A percentile compares a stretch with the other conserved stretches of the same genome.
These are phyloP conservation scores for Exutisphaerella laricina DNA, from an alignment of 2,329 filamentous ascomycete genomes.

Conservation along the genomic window DNA sequence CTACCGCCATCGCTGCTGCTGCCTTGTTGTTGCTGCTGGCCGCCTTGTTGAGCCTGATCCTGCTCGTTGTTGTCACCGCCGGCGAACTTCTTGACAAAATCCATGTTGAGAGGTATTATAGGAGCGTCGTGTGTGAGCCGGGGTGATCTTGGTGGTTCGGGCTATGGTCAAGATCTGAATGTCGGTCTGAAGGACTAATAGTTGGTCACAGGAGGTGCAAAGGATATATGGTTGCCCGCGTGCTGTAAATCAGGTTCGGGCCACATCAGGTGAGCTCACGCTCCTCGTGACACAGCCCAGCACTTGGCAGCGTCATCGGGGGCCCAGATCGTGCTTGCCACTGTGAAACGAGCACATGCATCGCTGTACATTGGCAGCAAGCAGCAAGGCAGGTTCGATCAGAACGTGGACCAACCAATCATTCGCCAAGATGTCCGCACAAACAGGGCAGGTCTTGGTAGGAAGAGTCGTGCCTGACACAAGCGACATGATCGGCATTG, in stretches of 20 bases:
- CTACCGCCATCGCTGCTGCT: conserved; percentile 23
- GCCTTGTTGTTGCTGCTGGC: conserved; percentile 17
- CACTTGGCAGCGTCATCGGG: conserved; percentile 17
- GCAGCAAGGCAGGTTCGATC: background rate
- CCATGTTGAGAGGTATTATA: too few species aligned
- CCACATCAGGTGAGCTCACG: conserved; percentile 1
- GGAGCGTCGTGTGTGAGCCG: too few species aligned
- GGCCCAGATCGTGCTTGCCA: conserved; percentile 1
- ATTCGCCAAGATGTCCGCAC: too few species aligned
- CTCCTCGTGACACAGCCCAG: conserved; percentile 11
- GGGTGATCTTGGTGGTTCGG: too few species aligned
- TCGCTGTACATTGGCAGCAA: conserved; percentile 2
- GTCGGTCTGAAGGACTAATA: too few species aligned
- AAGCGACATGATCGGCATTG: background rate
- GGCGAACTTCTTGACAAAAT: conserved; percentile 38
- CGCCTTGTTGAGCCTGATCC: conserved; percentile 20
- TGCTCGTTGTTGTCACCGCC: conserved; percentile 31
- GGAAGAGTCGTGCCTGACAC: background rate
- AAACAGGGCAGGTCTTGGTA: conserved; percentile 2
- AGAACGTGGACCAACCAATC: background rate
- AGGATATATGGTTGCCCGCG: background rate
- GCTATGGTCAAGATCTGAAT: too few species aligned
- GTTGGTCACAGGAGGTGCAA: too few species aligned
- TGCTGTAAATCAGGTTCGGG: background rate
- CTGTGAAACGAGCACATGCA: background rate